Percentiles rank a stretch among this genome's conserved stretches.
Evolutionary conservation across 1,284 basidiomycete genomes (phyloP).

Genomic region (Apiotrichum montevideense): DNA sequence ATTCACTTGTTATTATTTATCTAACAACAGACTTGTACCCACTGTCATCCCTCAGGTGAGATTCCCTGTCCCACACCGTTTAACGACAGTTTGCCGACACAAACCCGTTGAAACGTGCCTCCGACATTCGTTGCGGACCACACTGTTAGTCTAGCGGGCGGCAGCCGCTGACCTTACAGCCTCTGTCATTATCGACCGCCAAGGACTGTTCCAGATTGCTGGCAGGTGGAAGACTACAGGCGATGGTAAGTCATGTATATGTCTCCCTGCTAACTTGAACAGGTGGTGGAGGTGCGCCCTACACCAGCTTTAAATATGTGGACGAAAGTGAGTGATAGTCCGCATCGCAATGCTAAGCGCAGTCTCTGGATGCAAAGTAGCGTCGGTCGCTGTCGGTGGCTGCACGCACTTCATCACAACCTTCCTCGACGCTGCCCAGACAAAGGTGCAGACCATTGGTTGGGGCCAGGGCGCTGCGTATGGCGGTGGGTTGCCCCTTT

Average conservation of each 20-base stretch:
- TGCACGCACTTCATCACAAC: slow-evolving; percentile 82
- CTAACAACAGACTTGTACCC: slow-evolving; percentile 53
- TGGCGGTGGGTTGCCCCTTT: slow-evolving; percentile 22
- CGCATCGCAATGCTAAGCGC: background rate
- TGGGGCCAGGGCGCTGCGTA: slow-evolving; percentile 16
- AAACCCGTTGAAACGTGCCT: slow-evolving; percentile 59
- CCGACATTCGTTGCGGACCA: slow-evolving; percentile 65
- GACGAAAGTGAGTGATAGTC: background rate
- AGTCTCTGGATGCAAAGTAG: slow-evolving; percentile 64
- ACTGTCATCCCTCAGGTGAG: slow-evolving; percentile 60
- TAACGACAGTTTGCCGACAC: slow-evolving; percentile 61
- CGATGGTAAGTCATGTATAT: slow-evolving; percentile 55
- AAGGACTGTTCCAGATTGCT: slow-evolving; percentile 59
- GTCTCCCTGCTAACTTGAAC: background rate
- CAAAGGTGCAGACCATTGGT: slow-evolving; percentile 48
- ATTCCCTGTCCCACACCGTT: background rate
- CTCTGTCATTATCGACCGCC: slow-evolving; percentile 75
- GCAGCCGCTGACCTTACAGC: slow-evolving; percentile 12
- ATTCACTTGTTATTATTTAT: too few species aligned
- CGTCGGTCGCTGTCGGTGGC: slow-evolving; percentile 66
- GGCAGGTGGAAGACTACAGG: slow-evolving; percentile 84
- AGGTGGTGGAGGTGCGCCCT: slow-evolving; percentile 68
- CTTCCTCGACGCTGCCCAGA: slow-evolving; percentile 53
- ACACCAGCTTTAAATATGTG: slow-evolving; percentile 58
- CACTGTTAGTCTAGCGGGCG: background rate